Percentiles rank a stretch among this genome's conserved stretches.
Evolutionary conservation across 257 asterid genomes (phyloP).

Genomic region (Solanum bulbocastanum): DNA sequence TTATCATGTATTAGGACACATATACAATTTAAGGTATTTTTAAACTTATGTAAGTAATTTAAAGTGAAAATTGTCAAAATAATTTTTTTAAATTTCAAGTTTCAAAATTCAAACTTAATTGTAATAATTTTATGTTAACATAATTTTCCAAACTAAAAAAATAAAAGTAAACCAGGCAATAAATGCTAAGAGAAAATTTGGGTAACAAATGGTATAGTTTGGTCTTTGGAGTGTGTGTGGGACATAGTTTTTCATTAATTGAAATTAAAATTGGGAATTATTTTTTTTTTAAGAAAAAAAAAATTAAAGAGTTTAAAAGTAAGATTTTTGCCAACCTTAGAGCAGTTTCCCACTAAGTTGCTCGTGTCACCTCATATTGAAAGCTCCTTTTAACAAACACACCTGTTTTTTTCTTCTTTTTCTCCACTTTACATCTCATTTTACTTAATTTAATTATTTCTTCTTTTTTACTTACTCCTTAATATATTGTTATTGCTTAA

Average conservation of each 20-base stretch:
- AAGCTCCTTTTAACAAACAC: not conserved
- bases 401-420: not conserved
- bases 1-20: not conserved
- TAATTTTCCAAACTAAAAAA: not conserved
- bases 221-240: not conserved
- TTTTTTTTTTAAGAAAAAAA: not conserved
- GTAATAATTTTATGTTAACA: not conserved
- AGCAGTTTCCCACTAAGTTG: slow-evolving; percentile 1
- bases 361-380: not conserved
- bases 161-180: not conserved
- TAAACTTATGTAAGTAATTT: no score
- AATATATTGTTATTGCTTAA: not conserved
- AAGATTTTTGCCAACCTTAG: not conserved
- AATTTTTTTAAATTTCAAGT: not conserved
- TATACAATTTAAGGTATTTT: not conserved
- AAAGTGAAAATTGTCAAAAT: no score
- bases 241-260: not conserved
- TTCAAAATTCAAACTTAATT: not conserved
- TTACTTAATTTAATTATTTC: not conserved
- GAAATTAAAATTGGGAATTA: not conserved
- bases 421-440: not conserved
- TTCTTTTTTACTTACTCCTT: not conserved
- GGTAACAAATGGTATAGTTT: not conserved
- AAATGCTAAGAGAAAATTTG: not conserved
- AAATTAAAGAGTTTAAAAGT: not conserved